Evolutionary conservation across 495 filamentous ascomycete species (phyloP).

Genomic region (Trypethelium eluteriae): DNA sequence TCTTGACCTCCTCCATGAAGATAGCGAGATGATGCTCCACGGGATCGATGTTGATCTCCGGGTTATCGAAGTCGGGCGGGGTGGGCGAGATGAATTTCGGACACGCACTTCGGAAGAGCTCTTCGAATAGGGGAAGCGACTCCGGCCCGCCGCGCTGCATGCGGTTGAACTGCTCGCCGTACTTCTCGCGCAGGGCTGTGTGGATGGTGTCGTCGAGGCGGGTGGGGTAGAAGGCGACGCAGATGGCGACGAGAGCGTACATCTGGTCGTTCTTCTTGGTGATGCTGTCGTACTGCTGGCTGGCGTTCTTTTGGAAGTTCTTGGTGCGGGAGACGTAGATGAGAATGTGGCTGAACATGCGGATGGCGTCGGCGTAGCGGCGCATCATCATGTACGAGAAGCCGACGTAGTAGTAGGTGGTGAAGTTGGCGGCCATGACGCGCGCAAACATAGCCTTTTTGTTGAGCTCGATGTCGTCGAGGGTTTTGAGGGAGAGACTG

Average conservation of each 20-base stretch:
- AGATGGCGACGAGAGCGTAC: slow-evolving; percentile 98
- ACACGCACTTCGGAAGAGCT: slow-evolving; percentile 90
- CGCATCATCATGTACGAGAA: slow-evolving; percentile 99
- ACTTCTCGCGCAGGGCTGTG: slow-evolving; percentile 95
- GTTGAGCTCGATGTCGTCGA: slow-evolving; percentile 98
- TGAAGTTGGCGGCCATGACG: slow-evolving; percentile 99
- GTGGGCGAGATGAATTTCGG: slow-evolving; percentile 99
- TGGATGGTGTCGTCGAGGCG: slow-evolving; percentile 98
- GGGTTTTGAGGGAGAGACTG: slow-evolving; percentile 93
- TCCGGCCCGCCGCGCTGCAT: slow-evolving; percentile 94
- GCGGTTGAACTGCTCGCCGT: slow-evolving; percentile 90
- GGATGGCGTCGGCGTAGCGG: slow-evolving; percentile 95
- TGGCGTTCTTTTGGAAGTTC: slow-evolving; percentile 97
- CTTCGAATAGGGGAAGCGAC: slow-evolving; percentile 89
- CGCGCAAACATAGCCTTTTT: slow-evolving; percentile 99
- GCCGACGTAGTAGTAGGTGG: slow-evolving; percentile 99
- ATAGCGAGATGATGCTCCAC: slow-evolving; percentile 92
- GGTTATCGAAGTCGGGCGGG: slow-evolving; percentile 93
- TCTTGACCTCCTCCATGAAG: slow-evolving; percentile 99
- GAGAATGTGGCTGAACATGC: slow-evolving; percentile 99
- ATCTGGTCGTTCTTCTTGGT: slow-evolving; percentile 99
- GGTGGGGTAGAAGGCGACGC: slow-evolving; percentile 92
- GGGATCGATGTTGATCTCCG: slow-evolving; percentile 87
- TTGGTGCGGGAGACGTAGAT: slow-evolving; percentile 98
- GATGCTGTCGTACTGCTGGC: slow-evolving; percentile 81